These are phyloP conservation scores for Verticillium dahliae DNA, from an alignment of 2,329 filamentous ascomycete species.

Conservation along the genomic window DNA sequence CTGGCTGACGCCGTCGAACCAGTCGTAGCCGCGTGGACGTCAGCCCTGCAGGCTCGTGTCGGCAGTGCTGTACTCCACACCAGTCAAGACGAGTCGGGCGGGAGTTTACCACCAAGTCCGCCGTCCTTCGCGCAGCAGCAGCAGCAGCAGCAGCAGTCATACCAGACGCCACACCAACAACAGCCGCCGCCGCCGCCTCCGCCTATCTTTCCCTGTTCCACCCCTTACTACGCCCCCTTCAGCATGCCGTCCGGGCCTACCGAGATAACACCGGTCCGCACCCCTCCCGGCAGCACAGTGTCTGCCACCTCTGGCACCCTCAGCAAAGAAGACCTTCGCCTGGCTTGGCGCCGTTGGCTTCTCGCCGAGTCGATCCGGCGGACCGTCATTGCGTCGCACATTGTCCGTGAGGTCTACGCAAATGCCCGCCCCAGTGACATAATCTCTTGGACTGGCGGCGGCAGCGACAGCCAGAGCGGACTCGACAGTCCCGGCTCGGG, in stretches of 20 bases:
- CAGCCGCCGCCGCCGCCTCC: background rate
- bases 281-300: background rate
- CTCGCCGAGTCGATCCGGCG: slow-evolving; percentile 12
- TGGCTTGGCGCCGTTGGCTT: slow-evolving; percentile 12
- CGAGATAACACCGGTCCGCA: background rate
- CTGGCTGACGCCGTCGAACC: slow-evolving; percentile 13
- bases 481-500: background rate
- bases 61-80: slow-evolving; percentile 6
- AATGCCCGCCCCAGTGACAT: slow-evolving; percentile 8
- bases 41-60: slow-evolving; percentile 9
- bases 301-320: background rate
- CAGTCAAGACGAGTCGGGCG: slow-evolving; percentile 1
- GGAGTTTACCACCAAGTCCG: background rate
- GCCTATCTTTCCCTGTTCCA: background rate
- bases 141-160: slow-evolving; percentile 2
- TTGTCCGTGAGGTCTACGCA: slow-evolving; percentile 10
- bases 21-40: slow-evolving; percentile 11
- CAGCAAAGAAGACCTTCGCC: slow-evolving; percentile 9
- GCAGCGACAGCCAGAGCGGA: background rate
- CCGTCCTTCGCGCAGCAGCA: background rate
- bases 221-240: background rate
- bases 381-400: slow-evolving; percentile 9
- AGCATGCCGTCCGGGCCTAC: too few species aligned
- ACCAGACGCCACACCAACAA: background rate
- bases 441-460: slow-evolving; percentile 1